Evolutionary conservation across 768 basidiomycete species (phyloP).

Genomic region (Collybiopsis confluens): DNA sequence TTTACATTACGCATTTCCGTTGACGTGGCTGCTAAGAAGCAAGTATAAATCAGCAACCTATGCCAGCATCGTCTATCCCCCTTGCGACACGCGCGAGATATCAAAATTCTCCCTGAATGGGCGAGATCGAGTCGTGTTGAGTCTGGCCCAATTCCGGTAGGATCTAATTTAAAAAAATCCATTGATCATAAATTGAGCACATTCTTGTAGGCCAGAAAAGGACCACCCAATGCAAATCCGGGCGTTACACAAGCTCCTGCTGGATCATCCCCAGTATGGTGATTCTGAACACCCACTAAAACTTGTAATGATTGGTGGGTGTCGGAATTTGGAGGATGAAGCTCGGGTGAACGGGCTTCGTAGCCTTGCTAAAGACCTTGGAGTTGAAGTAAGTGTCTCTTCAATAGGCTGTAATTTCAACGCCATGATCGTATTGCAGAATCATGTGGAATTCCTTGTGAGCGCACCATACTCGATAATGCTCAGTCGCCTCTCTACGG

Average conservation of each 20-base stretch:
- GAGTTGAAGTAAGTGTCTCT: slow-evolving; percentile 48
- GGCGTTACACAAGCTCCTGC: slow-evolving; percentile 60
- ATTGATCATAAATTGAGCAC: neutral
- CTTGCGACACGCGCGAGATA: slow-evolving; percentile 84
- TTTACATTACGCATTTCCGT: slow-evolving; percentile 15
- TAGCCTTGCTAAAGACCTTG: slow-evolving; percentile 54
- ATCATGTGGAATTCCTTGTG: slow-evolving; percentile 70
- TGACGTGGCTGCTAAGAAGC: neutral
- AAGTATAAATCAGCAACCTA: slow-evolving; percentile 8
- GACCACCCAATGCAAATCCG: slow-evolving; percentile 79
- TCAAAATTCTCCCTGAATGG: slow-evolving; percentile 45
- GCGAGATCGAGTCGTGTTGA: slow-evolving; percentile 68
- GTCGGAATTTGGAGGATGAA: slow-evolving; percentile 74
- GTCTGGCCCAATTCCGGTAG: slow-evolving; percentile 91
- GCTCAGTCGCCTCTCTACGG: slow-evolving; percentile 63
- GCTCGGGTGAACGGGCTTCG: slow-evolving; percentile 61
- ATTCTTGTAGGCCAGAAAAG: slow-evolving; percentile 76
- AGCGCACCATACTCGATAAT: slow-evolving; percentile 78
- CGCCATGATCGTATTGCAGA: slow-evolving; percentile 32
- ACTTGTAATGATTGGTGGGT: slow-evolving; percentile 80
- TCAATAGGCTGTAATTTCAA: neutral
- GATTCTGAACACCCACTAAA: slow-evolving; percentile 33
- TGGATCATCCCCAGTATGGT: slow-evolving; percentile 48
- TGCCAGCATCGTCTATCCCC: slow-evolving; percentile 75
- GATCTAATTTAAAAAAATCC: slow-evolving; percentile 14